Evolutionary conservation across 1,284 basidiomycete species (phyloP).

Genomic region (Pseudozyma sp.): DNA sequence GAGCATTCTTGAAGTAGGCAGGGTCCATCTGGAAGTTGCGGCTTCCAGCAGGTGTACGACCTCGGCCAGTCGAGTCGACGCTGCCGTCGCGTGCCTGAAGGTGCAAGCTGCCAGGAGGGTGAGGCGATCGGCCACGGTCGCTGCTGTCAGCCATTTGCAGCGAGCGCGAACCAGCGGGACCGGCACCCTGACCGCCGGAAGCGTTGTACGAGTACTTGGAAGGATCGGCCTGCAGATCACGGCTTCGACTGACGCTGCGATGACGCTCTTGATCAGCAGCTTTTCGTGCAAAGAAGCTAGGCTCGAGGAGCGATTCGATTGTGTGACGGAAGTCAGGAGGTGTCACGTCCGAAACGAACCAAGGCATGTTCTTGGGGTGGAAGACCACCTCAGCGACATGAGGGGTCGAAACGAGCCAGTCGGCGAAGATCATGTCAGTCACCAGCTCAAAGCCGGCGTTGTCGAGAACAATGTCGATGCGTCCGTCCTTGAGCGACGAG

Average conservation of each 20-base stretch:
- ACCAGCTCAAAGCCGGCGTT: constrained; percentile 94
- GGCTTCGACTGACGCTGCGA: constrained; percentile 43
- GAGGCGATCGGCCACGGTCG: constrained; percentile 47
- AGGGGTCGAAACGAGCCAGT: constrained; percentile 74
- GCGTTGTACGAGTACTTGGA: constrained; percentile 43
- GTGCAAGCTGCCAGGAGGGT: constrained; percentile 41
- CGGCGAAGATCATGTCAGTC: constrained; percentile 93
- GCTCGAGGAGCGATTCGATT: constrained; percentile 71
- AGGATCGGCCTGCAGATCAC: constrained; percentile 47
- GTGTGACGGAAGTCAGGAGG: constrained; percentile 67
- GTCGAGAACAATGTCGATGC: constrained; percentile 90
- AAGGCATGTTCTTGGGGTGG: constrained; percentile 68
- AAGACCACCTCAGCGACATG: constrained; percentile 63
- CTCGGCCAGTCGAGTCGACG: constrained; percentile 46
- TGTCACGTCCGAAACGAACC: constrained; percentile 66
- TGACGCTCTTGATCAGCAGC: constrained; percentile 39
- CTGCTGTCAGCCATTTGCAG: constrained; percentile 43
- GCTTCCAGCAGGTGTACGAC: constrained; percentile 43
- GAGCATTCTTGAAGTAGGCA: constrained; percentile 58
- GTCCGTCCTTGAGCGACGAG: constrained; percentile 73
- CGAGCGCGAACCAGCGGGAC: constrained; percentile 37
- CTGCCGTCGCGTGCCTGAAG: constrained; percentile 54
- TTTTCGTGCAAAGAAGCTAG: constrained; percentile 73
- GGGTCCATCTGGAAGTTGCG: constrained; percentile 59
- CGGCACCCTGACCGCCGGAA: constrained; percentile 15